phyloP scores from a whole-genome alignment of 192 early-diverging fungal species.

The Gonapodya sp. region DNA sequence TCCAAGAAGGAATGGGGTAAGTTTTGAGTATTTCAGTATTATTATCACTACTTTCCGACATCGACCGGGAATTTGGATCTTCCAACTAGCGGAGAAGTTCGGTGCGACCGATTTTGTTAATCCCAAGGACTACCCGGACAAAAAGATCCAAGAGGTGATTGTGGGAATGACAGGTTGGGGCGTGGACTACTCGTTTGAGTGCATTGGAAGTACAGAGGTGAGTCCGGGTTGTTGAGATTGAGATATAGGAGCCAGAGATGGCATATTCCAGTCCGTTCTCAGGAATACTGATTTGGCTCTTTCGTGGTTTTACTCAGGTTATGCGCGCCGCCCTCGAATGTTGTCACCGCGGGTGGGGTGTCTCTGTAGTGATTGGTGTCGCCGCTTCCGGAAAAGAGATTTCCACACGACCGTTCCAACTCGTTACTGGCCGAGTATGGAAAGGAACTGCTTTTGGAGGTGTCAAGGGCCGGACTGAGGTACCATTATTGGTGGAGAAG shows the following conservation, averaged over 20 bases:
- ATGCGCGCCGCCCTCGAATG: constrained; percentile 94
- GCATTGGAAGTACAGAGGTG: constrained; percentile 48
- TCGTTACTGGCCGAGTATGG: constrained; percentile 91
- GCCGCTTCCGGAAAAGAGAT: constrained; percentile 89
- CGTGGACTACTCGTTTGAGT: constrained; percentile 93
- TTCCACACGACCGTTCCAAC: constrained; percentile 87
- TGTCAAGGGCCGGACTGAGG: constrained; percentile 84
- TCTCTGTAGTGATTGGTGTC: constrained; percentile 82
- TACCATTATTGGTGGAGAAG: constrained; percentile 77
- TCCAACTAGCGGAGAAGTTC: constrained; percentile 58
- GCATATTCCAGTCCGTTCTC: not conserved
- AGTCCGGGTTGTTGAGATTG: not conserved
- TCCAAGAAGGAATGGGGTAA: constrained; percentile 68
- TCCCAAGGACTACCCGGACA: constrained; percentile 66
- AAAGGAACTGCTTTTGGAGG: constrained; percentile 95
- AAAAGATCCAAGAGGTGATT: constrained; percentile 63
- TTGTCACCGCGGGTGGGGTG: constrained; percentile 88
- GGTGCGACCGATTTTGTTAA: constrained; percentile 86
- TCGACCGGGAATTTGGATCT: not conserved
- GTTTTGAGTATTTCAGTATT: not conserved
- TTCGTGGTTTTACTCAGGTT: constrained; percentile 42
- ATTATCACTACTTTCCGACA: not conserved
- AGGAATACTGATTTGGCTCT: not conserved
- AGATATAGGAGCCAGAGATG: not conserved
- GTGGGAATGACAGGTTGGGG: constrained; percentile 91